Evolutionary conservation across 208 protist genomes (phyloP), one percentile per base, ranked within the genome.

Genomic region (Crithidia mellificae): DNA sequence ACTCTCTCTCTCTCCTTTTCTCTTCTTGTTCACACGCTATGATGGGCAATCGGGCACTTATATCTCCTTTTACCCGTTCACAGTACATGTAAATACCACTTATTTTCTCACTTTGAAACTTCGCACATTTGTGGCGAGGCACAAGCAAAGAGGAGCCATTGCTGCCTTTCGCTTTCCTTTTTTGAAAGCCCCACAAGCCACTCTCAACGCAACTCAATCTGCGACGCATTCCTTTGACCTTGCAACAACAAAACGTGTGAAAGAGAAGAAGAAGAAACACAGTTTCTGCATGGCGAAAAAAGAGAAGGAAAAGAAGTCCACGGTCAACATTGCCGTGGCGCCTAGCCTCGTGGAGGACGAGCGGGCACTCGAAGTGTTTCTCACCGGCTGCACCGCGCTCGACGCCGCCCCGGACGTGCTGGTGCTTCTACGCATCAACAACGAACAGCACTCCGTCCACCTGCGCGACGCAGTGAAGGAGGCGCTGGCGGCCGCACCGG

Each of bases 261-360:
- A 61, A 24, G 25, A 46, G 49, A 19, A 27, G 29, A 5, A 29
- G 3, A 12, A 41, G 12, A 41, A 41, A 6, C 36, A 41, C 36
- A 41, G 9, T n/a, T 46, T 24, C 1, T 4, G 19, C 29, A 76
- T 76, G 70, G 32, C 70, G 27, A 76, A 76, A 27, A 47, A 46
- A 17, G 70, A 66, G 44, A 76, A 74, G 27, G 68, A 68, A 25
- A 74, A 69, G 46, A 76, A 66, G 30, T 38, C 51, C 25, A n/a
- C 32, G 46, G 52, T 46, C 17, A 53, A 46, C 44, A 17, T 38
- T 19, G 22, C 44, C 30, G 32, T 61, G 22, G 25, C 44, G 43
- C 53, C 70, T 9, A 51, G 41, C 15, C 54, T 69, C 46, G 63
- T 70, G 1, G 56, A 68, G 6, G 65, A 73, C 17, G 51, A 65